Evolutionary conservation across 2,329 filamentous ascomycete species (phyloP), one percentile per base, ranked within the genome.

Genomic region (Ophiostoma tasmaniense): DNA sequence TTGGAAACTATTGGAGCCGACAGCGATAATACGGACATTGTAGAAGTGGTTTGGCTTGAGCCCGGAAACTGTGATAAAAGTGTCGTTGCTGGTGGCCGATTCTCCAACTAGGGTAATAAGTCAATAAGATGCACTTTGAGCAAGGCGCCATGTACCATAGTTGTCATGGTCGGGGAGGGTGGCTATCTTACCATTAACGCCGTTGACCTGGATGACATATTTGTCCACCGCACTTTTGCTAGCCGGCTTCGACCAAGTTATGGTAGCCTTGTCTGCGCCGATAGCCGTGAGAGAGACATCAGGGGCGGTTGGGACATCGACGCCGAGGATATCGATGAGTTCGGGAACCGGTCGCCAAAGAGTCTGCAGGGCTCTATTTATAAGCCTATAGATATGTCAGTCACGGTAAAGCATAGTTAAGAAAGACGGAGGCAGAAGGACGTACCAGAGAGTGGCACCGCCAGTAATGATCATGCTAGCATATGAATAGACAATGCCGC

Each of bases 191-290:
- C 92, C 91, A 80, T 92, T 92, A 61, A 94, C 89, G 59, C 94
- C 94, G 78, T 99, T 98, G 73, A 99, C 89, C 77, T 96, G 92
- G 67, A 99, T 92, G 64, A 94, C 85, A 76, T 96, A 95, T 79
- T 93, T 96, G 67, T 92, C 85, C 68, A 96, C 90, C 2, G 90
- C 85, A 52, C 86, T 84, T 71, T 85, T 86, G 61, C 80, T 78
- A 2, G 83, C 86, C 0, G 91, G 89, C 70, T 89, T 86, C 71
- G 93, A 92, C 95, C 95, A 99, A 78, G 93, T 93, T 61, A 99
- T 84, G 37, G 93, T 91, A 39, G 96, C 91, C 69, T 93, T 91
- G 77, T 96, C 91, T 35, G 91, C 85, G 73, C 90, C 91, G 74
- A 99, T 95, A 72, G 91, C 92, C 68, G 94, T 92, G 42, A 99